These are phyloP conservation scores for Nakazawaea holstii DNA, from an alignment of 805 yeast species.

Conservation along the genomic window DNA sequence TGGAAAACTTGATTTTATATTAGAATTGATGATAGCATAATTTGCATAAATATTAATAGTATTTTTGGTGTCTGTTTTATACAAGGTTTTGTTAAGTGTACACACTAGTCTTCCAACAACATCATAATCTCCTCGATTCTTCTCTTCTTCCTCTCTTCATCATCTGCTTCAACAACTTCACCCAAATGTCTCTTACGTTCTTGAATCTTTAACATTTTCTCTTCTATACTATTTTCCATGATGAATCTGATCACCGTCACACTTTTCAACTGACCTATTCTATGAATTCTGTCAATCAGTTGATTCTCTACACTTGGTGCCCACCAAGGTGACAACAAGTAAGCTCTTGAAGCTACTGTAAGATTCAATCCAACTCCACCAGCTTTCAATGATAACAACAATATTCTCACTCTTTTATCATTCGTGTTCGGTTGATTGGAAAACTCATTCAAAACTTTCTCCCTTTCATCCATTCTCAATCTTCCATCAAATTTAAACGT, in stretches of 20 bases:
- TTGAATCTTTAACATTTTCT: conserved; percentile 81
- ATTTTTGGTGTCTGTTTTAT: not conserved
- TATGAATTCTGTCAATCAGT: conserved; percentile 85
- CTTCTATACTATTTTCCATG: conserved; percentile 79
- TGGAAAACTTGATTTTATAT: conserved; percentile 21
- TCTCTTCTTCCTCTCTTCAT: conserved; percentile 65
- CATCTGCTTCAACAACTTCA: conserved; percentile 72
- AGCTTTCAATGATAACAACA: conserved; percentile 76
- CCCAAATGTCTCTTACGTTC: conserved; percentile 77
- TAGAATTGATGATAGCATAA: conserved; percentile 4
- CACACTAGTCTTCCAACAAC: conserved; percentile 43
- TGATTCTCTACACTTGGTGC: conserved; percentile 87
- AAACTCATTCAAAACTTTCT: conserved; percentile 55
- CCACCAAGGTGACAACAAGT: conserved; percentile 98
- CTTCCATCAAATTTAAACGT: conserved; percentile 82
- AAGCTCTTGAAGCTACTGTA: conserved; percentile 80
- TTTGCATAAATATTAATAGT: conserved; percentile 14
- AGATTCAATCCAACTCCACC: conserved; percentile 93
- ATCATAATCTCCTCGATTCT: conserved; percentile 70
- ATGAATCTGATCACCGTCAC: conserved; percentile 80
- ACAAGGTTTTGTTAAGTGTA: conserved; percentile 4
- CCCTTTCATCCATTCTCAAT: conserved; percentile 59
- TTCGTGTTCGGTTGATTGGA: conserved; percentile 20
- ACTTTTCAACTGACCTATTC: conserved; percentile 75
- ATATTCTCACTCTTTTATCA: conserved; percentile 31